Percentiles rank a stretch among this genome's conserved stretches.
Evolutionary conservation across 257 asterid genomes (phyloP).

Genomic region (Salvia hispanica): DNA sequence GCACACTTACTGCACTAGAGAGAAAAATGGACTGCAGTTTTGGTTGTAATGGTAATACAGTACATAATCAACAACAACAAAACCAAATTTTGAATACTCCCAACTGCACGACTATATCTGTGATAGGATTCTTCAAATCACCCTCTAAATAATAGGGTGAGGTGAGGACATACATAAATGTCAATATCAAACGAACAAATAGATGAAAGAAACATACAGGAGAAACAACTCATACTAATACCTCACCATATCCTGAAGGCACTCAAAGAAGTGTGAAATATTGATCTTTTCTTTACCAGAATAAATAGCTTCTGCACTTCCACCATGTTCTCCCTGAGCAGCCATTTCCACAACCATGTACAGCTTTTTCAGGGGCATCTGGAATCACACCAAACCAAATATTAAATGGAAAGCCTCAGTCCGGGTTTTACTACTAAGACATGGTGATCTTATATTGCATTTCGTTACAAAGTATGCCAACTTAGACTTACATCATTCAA

Average conservation of each 20-base stretch:
- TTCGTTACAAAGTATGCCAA: not conserved
- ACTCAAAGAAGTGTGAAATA: conserved; percentile 71
- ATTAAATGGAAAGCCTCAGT: not conserved
- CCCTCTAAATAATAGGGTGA: conserved; percentile 24
- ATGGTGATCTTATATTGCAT: too few relatives aligned
- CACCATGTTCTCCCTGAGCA: conserved; percentile 92
- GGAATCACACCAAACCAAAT: conserved; percentile 22
- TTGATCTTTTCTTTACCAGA: conserved; percentile 79
- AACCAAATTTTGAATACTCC: too few relatives aligned
- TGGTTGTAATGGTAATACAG: too few relatives aligned
- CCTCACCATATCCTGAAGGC: conserved; percentile 73
- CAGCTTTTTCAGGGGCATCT: conserved; percentile 93
- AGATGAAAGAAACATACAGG: not conserved
- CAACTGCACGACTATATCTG: too few relatives aligned
- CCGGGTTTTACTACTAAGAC: too few relatives aligned
- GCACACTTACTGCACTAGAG: too few relatives aligned
- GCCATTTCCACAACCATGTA: conserved; percentile 95
- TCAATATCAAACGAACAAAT: not conserved
- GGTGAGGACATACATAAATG: not conserved
- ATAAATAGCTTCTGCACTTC: conserved; percentile 77
- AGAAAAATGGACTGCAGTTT: too few relatives aligned
- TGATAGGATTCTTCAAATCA: too few relatives aligned
- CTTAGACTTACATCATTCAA: conserved; percentile 72
- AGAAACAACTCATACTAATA: conserved; percentile 34
- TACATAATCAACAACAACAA: too few relatives aligned